A percentile compares a stretch with the other conserved stretches of the same genome.
These are phyloP conservation scores for Coprinopsis marcescibilis DNA, from an alignment of 768 basidiomycete species.

Conservation along the genomic window DNA sequence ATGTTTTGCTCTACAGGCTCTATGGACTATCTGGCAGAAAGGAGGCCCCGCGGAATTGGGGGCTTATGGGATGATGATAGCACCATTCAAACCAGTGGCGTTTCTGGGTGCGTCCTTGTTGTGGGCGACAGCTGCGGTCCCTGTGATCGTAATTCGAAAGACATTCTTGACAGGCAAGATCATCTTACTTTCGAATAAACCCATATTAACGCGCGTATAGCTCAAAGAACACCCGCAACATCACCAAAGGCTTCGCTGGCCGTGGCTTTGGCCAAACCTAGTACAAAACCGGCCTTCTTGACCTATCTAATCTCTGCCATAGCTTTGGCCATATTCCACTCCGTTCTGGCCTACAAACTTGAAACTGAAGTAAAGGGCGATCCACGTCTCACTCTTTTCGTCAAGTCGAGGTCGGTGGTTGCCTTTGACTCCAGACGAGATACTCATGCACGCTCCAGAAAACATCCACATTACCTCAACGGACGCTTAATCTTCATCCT, in stretches of 20 bases:
- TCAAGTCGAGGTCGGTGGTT: slow-evolving; percentile 54
- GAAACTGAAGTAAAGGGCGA: slow-evolving; percentile 26
- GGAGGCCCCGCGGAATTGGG: slow-evolving; percentile 30
- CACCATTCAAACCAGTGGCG: slow-evolving; percentile 39
- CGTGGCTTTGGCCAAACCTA: slow-evolving; percentile 39
- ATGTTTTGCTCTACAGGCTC: slow-evolving; percentile 36
- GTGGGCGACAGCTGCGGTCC: slow-evolving; percentile 53
- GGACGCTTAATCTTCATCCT: slow-evolving; percentile 59
- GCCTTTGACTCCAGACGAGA: not conserved
- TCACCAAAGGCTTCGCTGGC: slow-evolving; percentile 49
- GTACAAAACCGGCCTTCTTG: slow-evolving; percentile 38
- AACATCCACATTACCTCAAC: slow-evolving; percentile 71
- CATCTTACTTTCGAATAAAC: not conserved
- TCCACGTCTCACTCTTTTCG: slow-evolving; percentile 48
- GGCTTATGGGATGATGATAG: slow-evolving; percentile 23
- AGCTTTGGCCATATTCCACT: slow-evolving; percentile 37
- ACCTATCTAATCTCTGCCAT: slow-evolving; percentile 45
- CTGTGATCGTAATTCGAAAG: slow-evolving; percentile 54
- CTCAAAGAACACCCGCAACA: slow-evolving; percentile 38
- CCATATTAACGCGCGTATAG: slow-evolving; percentile 23
- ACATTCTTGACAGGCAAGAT: slow-evolving; percentile 50
- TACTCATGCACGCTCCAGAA: slow-evolving; percentile 33
- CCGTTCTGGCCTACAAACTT: slow-evolving; percentile 28
- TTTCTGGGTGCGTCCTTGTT: slow-evolving; percentile 32
- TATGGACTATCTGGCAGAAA: slow-evolving; percentile 40